Evolutionary conservation across 768 basidiomycete genomes (phyloP), one percentile per base, ranked within the genome.

Genomic region (Chlorophyllum brunneum): DNA sequence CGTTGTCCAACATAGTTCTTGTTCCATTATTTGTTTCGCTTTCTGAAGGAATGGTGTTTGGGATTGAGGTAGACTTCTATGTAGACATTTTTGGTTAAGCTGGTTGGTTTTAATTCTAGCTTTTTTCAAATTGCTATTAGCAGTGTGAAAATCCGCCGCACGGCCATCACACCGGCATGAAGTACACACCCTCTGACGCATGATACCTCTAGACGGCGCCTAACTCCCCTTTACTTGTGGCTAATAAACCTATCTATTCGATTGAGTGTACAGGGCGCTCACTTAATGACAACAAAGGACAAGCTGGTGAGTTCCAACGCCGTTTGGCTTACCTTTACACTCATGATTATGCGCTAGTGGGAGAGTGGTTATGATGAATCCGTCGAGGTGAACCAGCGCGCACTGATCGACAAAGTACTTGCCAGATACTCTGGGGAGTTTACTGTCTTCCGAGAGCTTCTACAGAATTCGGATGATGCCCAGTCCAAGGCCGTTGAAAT

Each of bases 381-480:
- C 0, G 86, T 94, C 0, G 88, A 95, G 68, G 94, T 95, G 40
- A 95, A 95, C 67, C 95, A 95, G 65, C 81, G 95, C 16, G 94
- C 93, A n/a, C 74, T 97, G 52, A 95, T 98, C 48, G 95, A 97
- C 76, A 98, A 94, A 70, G 92, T 98, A 20, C 82, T 99, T 18
- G 93, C 95, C 8, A 78, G 95, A 22, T 99, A 99, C 70, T 91
- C 88, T 10, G 95, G 92, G 47, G 94, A 97, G 72, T 91, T 94
- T 60, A 95, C 94, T 15, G 78, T 79, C 7, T 79, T 79, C 58
- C 71, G 95, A 43, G 95, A 98, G 66, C 79, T 99, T 4, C 71
- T 98, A 0, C 95, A 98, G 73, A 98, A 99, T 64, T 94, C 94
- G 24, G 94, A 97, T 64, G 95, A 97, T 68, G 93, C 89, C 2